phyloP scores from a whole-genome alignment of 805 yeast genomes.

The Monosporozyma solicola region DNA sequence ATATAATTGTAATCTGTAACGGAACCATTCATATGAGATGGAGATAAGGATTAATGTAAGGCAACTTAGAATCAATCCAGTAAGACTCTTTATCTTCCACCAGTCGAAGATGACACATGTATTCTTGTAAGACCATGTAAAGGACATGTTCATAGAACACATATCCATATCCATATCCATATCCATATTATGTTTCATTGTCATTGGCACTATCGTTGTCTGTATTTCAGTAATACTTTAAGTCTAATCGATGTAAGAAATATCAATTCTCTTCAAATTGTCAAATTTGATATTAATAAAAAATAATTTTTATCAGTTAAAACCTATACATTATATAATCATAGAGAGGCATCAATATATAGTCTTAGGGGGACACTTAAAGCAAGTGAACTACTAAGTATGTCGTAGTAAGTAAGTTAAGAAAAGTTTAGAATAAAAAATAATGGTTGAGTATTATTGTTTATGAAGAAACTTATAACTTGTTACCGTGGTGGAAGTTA shows the following conservation, averaged over 20 bases:
- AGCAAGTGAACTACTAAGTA: background rate
- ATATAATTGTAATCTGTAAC: background rate
- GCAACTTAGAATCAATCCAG: conserved; percentile 46
- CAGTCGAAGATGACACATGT: conserved; percentile 65
- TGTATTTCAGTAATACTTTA: no score
- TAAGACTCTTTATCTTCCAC: conserved; percentile 62
- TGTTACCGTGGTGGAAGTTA: conserved; percentile 60
- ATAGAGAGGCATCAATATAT: conserved; percentile 6
- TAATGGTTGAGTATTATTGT: background rate
- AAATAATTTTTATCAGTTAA: conserved; percentile 12
- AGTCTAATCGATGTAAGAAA: no score
- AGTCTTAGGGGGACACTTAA: background rate
- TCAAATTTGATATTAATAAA: conserved; percentile 1
- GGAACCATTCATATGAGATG: conserved; percentile 1
- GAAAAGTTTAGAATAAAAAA: conserved; percentile 1
- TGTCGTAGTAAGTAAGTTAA: background rate
- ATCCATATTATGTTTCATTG: background rate
- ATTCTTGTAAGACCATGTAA: conserved; percentile 70
- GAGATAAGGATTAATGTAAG: background rate
- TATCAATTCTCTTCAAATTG: no score
- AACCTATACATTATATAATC: conserved; percentile 10
- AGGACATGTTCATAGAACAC: conserved; percentile 60
- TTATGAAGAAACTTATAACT: conserved; percentile 25
- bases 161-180: conserved; percentile 6
- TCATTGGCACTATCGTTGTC: background rate